Percentiles rank a stretch among this genome's conserved stretches.
Evolutionary conservation across 306 rosid genomes (phyloP).

Genomic region (Clitoria ternatea): DNA sequence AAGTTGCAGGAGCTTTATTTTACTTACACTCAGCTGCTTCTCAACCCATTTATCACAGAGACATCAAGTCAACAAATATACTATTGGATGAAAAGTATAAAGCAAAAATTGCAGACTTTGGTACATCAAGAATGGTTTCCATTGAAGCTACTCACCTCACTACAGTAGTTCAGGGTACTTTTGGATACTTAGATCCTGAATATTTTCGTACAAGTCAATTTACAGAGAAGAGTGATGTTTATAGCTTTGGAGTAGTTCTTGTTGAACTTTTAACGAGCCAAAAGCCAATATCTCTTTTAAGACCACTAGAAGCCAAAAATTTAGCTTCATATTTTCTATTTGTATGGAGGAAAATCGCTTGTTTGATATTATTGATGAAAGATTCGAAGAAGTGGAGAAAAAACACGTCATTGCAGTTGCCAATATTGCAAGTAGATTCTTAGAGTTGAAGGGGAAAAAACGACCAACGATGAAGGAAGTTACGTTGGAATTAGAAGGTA

Average conservation of each 20-base stretch:
- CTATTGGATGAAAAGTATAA: constrained; percentile 28
- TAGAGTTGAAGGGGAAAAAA: constrained; percentile 40
- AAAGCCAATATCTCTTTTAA: neutral
- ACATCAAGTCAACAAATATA: constrained; percentile 37
- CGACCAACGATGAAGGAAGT: constrained; percentile 56
- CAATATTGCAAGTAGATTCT: constrained; percentile 37
- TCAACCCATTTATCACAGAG: constrained; percentile 33
- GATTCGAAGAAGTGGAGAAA: constrained; percentile 23
- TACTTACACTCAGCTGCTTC: constrained; percentile 38
- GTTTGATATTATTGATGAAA: constrained; percentile 33
- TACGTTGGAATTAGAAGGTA: constrained; percentile 33
- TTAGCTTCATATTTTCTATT: constrained; percentile 34
- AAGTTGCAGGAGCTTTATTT: constrained; percentile 29
- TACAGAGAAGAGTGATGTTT: constrained; percentile 33
- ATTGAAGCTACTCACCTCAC: constrained; percentile 34
- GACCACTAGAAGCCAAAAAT: neutral
- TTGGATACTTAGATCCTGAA: constrained; percentile 38
- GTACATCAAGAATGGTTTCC: constrained; percentile 27
- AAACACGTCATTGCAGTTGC: constrained; percentile 37
- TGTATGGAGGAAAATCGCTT: constrained; percentile 14
- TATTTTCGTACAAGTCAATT: constrained; percentile 29
- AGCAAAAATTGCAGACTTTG: constrained; percentile 37
- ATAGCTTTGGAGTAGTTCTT: constrained; percentile 34
- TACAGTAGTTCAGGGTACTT: constrained; percentile 28
- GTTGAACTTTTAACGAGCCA: constrained; percentile 28